phyloP scores from a whole-genome alignment of 805 yeast species.

The Metschnikowia santaceciliae region DNA sequence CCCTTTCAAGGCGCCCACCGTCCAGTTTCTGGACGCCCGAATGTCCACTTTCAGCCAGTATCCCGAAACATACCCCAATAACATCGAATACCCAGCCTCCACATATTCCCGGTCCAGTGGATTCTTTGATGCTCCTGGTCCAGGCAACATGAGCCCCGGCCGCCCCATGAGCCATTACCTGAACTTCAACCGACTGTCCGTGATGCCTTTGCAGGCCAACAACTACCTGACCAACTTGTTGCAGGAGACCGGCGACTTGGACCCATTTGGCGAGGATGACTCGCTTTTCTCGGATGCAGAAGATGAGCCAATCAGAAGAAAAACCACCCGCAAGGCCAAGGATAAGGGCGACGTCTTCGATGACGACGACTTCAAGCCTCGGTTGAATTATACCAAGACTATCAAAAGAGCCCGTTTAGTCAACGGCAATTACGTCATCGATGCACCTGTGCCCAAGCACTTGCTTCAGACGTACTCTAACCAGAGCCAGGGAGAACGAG shows the following conservation, averaged over 20 bases:
- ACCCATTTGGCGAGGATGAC: constrained; percentile 44
- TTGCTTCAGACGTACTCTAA: constrained; percentile 32
- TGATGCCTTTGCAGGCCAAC: constrained; percentile 16
- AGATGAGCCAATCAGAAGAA: constrained; percentile 28
- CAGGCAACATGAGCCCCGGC: neutral
- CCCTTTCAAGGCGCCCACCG: constrained; percentile 3
- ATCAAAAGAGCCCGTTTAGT: constrained; percentile 50
- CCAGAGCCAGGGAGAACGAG: constrained; percentile 12
- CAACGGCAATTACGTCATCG: constrained; percentile 45
- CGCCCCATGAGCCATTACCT: constrained; percentile 1
- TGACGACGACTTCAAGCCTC: constrained; percentile 38
- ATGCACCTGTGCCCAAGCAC: constrained; percentile 39
- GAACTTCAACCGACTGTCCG: constrained; percentile 4
- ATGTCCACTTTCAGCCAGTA: constrained; percentile 7
- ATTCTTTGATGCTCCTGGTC: constrained; percentile 1
- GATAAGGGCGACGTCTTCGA: constrained; percentile 19
- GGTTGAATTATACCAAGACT: constrained; percentile 38
- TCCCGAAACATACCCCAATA: constrained; percentile 2
- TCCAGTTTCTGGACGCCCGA: constrained; percentile 8
- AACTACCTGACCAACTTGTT: constrained; percentile 38
- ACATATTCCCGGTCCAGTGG: constrained; percentile 14
- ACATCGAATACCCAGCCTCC: constrained; percentile 15
- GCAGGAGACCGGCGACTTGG: constrained; percentile 36
- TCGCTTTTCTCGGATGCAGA: constrained; percentile 40
- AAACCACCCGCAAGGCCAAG: constrained; percentile 18